A percentile compares a stretch with the other conserved stretches of the same genome.
These are phyloP conservation scores for Blastobotrys terrestris DNA, from an alignment of 805 yeast species.

Conservation along the genomic window DNA sequence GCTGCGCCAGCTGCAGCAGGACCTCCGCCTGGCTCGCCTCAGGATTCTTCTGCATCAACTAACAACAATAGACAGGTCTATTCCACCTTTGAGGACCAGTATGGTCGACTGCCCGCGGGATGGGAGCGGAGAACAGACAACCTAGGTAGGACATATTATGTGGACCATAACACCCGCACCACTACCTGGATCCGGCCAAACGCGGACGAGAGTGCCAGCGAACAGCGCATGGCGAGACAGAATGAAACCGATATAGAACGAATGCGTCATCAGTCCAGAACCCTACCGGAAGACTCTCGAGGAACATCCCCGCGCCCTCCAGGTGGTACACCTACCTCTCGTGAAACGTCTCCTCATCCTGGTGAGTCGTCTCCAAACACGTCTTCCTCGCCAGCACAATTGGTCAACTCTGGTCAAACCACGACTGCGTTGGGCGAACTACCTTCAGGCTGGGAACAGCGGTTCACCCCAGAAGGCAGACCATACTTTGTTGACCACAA, in stretches of 20 bases:
- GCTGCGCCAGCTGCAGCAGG: too few relatives aligned
- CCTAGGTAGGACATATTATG: slow-evolving; percentile 95
- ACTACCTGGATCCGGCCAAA: slow-evolving; percentile 99
- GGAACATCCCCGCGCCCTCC: slow-evolving; percentile 23
- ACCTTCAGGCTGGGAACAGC: slow-evolving; percentile 99
- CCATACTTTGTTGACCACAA: slow-evolving; percentile 98
- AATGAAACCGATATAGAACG: slow-evolving; percentile 79
- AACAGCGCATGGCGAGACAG: slow-evolving; percentile 45
- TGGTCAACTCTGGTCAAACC: slow-evolving; percentile 79
- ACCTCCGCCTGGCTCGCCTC: slow-evolving; percentile 20
- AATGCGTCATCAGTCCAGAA: slow-evolving; percentile 83
- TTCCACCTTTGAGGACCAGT: slow-evolving; percentile 94
- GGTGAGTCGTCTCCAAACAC: slow-evolving; percentile 41
- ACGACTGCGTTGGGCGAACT: slow-evolving; percentile 94
- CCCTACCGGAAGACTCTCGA: slow-evolving; percentile 62
- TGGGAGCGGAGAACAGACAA: slow-evolving; percentile 99
- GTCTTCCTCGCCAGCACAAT: slow-evolving; percentile 37
- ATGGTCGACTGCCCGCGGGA: slow-evolving; percentile 94
- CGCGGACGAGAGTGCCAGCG: slow-evolving; percentile 66
- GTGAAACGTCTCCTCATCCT: slow-evolving; percentile 44
- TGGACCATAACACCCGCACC: slow-evolving; percentile 94
- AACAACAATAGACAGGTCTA: slow-evolving; percentile 48
- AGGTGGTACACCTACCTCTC: slow-evolving; percentile 27
- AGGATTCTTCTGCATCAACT: slow-evolving; percentile 12
- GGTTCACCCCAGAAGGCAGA: slow-evolving; percentile 96